Base-by-base conservation (phyloP, 176 grass and related monocot genomes). In the Elymus sibiricus region DNA sequence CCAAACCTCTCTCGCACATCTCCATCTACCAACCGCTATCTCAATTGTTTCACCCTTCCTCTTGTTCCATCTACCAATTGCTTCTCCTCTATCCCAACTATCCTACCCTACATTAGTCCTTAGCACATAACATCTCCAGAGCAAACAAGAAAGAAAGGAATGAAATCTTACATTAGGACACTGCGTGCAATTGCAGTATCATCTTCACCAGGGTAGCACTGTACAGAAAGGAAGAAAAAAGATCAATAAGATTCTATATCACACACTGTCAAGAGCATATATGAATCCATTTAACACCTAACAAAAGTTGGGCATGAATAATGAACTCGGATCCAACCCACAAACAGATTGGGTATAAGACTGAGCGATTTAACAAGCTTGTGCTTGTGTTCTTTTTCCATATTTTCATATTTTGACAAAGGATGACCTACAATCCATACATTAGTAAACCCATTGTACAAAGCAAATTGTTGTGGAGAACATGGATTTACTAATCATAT, bases 161-260 rank as follows among this genome's bases (percentile, higher is more conserved):
- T 3, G 15, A 85, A 68, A 63, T 86, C 94, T 91, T 92, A 99
- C 97, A 94, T 85, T 78, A 99, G 84, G 47, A 96, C 87, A 83
- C 91, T 90, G 64, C 90, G 94, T 85, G 97, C 92, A 88, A 96
- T 96, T 93, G 94, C 97, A 72, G 84, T 82, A 88, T 99, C 97
- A 86, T 99, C 97, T 89, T 99, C 97, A 56, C 91, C 94, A 88
- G 97, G 94, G 80, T 99, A 99, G 86, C 97, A 99, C 97, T 99
- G 84, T 78, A 84, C 10, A 43, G 56, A 71, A 49, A 77, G 71
- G 76, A 28, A 74, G 77, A 29, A 60, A 60, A 83, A 74, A 84
- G 32, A 91, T 29, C 58, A 84, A 87, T 19, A 68, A 64, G 37
- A n/a, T 42, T 82, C 56, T 60, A 31, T 63, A 34, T 64, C 31